These are phyloP conservation scores for Aureobasidium sp. DNA, from an alignment of 2,329 filamentous ascomycete genomes.

Conservation along the genomic window DNA sequence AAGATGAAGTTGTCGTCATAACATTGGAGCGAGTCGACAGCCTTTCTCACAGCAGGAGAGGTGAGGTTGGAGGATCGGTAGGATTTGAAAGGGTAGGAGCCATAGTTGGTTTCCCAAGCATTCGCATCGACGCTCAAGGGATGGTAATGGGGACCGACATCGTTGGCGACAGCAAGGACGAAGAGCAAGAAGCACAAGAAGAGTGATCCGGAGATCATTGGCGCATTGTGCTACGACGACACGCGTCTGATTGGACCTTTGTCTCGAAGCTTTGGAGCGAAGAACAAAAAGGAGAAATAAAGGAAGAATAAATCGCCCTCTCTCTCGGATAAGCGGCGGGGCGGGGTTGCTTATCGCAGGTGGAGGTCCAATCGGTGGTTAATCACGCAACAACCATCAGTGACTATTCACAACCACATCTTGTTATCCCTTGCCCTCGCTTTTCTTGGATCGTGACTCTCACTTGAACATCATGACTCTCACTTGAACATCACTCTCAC, in stretches of 20 bases:
- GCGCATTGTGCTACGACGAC: neutral
- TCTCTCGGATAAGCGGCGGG: neutral
- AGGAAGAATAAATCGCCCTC: neutral
- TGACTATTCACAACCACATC: neutral
- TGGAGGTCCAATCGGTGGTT: neutral
- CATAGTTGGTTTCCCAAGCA: neutral
- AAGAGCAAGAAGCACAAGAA: neutral
- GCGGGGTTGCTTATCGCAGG: neutral
- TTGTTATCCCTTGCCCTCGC: neutral
- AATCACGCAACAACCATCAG: neutral
- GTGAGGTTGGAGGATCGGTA: slow-evolving; percentile 13
- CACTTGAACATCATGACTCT: no score
- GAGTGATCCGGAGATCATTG: neutral
- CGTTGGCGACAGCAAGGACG: neutral
- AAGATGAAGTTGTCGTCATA: slow-evolving; percentile 15
- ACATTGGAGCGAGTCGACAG: slow-evolving; percentile 9
- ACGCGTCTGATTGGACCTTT: neutral
- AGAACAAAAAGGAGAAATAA: neutral
- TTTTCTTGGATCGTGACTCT: neutral
- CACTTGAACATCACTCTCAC: neutral
- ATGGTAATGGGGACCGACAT: slow-evolving; percentile 8
- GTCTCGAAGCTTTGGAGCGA: neutral
- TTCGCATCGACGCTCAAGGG: neutral
- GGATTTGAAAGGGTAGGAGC: slow-evolving; percentile 9
- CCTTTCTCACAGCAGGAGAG: slow-evolving; percentile 14